Base-by-base conservation (phyloP, 495 filamentous ascomycete species). In the Daldinia caldariorum region DNA sequence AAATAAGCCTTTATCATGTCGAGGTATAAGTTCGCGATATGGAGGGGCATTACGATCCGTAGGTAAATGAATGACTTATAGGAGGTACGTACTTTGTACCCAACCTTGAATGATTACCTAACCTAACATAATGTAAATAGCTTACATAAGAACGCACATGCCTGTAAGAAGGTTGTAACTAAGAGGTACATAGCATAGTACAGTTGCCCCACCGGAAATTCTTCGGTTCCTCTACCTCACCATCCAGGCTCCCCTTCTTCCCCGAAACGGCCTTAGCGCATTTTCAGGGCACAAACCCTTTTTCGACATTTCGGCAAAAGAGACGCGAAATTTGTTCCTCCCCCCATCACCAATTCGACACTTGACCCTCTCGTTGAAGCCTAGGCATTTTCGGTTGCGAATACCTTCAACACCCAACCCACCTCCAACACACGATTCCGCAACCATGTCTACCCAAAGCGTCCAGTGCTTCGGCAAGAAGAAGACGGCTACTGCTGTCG, bases 381-480 rank as follows among this genome's bases (percentile, higher is more conserved):
- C 69, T 63, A 53, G 58, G 43, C 51, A 66, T 49, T 57, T 64
- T 57, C 61, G 57, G 67, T 70, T 70, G 66, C 70, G 67, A 73
- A 73, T 69, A 55, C 66, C 70, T 68, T 72, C 69, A 63, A 55
- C 54, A 69, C 53, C 60, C 59, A 38, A 7, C 34, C 65, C 58
- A 47, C 16, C 47, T 10, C 65, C 58, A 47, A 12, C 47, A 39
- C 37, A 67, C 63, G 60, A 22, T n/a, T 61, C 32, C 70, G 67
- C 73, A 77, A 90, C 74, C 84, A 95, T 94, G 91, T 87, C 90
- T 75, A 83, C 86, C 66, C 92, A 92, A 85, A 92, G 89, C 84
- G 92, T 95, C 73, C 92, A 94, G 88, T 95, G 91, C 89, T 94
- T 94, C 89, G 92, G 92, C 88, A 94, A 93, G 86, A 92, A 93